Percentiles rank a stretch among this genome's conserved stretches.
Evolutionary conservation across 1,284 basidiomycete genomes (phyloP).

Genomic region (Xerocomus cyaneibrunnescens): DNA sequence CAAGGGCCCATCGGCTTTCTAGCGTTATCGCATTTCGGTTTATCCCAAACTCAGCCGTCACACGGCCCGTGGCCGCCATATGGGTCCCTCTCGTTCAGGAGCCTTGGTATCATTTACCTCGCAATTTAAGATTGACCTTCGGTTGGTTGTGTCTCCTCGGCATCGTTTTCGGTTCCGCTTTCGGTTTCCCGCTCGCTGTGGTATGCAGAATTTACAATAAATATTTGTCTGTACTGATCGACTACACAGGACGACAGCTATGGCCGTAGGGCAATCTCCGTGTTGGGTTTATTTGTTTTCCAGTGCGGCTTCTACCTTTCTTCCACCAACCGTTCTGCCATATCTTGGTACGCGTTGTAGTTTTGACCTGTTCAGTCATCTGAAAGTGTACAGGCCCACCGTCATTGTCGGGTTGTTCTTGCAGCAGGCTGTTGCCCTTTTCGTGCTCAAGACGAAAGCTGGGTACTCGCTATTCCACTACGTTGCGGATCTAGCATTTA

Average conservation of each 20-base stretch:
- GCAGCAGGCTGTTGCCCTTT: slow-evolving; percentile 82
- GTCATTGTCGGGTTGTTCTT: slow-evolving; percentile 82
- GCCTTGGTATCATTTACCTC: slow-evolving; percentile 71
- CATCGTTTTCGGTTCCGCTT: slow-evolving; percentile 79
- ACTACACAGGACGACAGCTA: slow-evolving; percentile 57
- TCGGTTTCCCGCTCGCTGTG: slow-evolving; percentile 64
- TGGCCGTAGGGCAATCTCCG: slow-evolving; percentile 78
- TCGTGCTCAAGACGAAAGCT: slow-evolving; percentile 79
- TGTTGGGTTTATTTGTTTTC: slow-evolving; percentile 76
- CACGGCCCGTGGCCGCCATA: slow-evolving; percentile 61
- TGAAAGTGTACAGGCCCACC: slow-evolving; percentile 57
- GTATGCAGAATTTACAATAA: slow-evolving; percentile 39
- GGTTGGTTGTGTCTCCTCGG: slow-evolving; percentile 75
- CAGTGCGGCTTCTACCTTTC: slow-evolving; percentile 68
- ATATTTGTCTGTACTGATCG: slow-evolving; percentile 9
- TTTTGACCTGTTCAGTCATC: not conserved
- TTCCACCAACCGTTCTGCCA: slow-evolving; percentile 56
- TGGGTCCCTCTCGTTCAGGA: slow-evolving; percentile 64
- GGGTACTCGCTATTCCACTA: slow-evolving; percentile 82
- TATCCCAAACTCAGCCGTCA: slow-evolving; percentile 67
- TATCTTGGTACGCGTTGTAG: slow-evolving; percentile 57
- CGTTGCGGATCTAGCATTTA: slow-evolving; percentile 72
- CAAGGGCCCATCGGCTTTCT: not conserved
- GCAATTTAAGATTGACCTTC: slow-evolving; percentile 51
- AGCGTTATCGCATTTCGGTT: slow-evolving; percentile 79